Evolutionary conservation across 306 rosid species (phyloP), one percentile per base, ranked within the genome.

Genomic region (Pyrus pyrifolia): DNA sequence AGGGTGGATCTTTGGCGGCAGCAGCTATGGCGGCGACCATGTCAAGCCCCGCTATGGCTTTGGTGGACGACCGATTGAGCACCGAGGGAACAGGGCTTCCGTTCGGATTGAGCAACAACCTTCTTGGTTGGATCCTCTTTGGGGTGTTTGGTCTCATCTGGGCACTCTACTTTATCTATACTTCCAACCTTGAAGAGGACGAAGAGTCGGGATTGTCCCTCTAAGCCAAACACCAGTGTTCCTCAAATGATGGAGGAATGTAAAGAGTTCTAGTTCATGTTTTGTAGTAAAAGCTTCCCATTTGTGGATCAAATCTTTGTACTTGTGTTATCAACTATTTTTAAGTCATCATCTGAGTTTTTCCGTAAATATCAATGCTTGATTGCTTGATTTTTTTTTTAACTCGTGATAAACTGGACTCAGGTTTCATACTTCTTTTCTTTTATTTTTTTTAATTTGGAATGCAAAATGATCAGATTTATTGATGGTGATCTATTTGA

Each of bases 61-160:
- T 95, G 87, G 98, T 95, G 84, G 98, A 95, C 76, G 98, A 95
- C 21, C 89, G 98, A 81, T 0, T 95, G 88, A 77, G 76, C 89
- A 95, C 98, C n/a, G 98, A 95, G 81, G 98, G 98, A 55, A 92
- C 98, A 15, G 98, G 98, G 25, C 95, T 95, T 77, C 98, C 98
- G 23, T 92, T 92, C 77, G 98, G 98, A 2, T 83, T 95, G 73
- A 95, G 97, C 91, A 95, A 92, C 91, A 95, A 92, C 84, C 79
- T 87, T 81, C 93, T 95, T 19, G 95, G 89, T 52, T 95, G 98
- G 97, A 86, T 92, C 83, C 85, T 95, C 11, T 57, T 89, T 1
- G 97, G 83, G 67, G 92, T 84, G 80, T 95, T 95, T 74, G 98
- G 79, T 63, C 87, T 95, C 51, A 84, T 90, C 4, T 95, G 98